Percentiles rank a stretch among this genome's conserved stretches.
Evolutionary conservation across 305 asterid genomes (phyloP).

Genomic region (Fraxinus xanthoxyloides): DNA sequence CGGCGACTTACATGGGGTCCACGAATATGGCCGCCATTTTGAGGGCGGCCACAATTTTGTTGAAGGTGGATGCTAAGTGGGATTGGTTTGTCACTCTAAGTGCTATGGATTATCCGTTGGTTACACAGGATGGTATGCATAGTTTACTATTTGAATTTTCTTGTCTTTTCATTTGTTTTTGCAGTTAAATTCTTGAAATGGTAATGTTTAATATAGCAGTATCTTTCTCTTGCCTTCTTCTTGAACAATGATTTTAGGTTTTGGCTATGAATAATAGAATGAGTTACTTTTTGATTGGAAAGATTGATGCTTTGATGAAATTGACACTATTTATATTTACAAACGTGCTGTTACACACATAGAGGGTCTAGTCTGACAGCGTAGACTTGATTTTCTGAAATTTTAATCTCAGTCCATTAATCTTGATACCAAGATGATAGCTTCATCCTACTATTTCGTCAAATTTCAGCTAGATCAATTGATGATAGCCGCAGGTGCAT

Average conservation of each 20-base stretch:
- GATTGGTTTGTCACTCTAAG: conserved; percentile 94
- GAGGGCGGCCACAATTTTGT: conserved; percentile 76
- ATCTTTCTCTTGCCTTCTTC: background rate
- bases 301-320: conserved; percentile 12
- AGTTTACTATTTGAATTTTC: conserved; percentile 7
- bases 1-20: conserved; percentile 86
- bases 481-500: background rate
- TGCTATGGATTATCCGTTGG: conserved; percentile 83
- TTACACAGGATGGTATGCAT: conserved; percentile 87
- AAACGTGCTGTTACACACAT: background rate
- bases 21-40: conserved; percentile 72
- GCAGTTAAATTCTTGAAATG: background rate
- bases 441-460: conserved; percentile 6
- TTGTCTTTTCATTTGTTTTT: conserved; percentile 9
- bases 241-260: background rate
- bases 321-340: background rate
- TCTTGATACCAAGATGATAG: conserved; percentile 20
- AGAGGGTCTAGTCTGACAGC: background rate
- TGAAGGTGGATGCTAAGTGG: conserved; percentile 82
- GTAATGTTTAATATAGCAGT: background rate
- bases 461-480: conserved; percentile 13
- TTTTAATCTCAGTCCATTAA: background rate
- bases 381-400: background rate
- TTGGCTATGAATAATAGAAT: background rate
- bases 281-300: background rate